Base-by-base conservation (phyloP, 164 flowering plant species). In the Aristolochia fimbriata region DNA sequence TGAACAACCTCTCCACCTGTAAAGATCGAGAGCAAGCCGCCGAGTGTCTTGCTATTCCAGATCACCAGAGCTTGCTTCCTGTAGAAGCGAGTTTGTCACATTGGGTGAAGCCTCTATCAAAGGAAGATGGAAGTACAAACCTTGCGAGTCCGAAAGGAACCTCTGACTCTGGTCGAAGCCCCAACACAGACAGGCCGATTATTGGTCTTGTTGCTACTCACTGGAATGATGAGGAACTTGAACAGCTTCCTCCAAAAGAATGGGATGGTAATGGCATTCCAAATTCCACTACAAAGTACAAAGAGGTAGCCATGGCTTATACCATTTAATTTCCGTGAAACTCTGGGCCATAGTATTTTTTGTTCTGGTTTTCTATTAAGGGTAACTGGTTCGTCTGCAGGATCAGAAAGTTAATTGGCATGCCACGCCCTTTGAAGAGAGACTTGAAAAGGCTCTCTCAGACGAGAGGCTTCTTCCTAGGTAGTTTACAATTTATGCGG, bases 211-310 rank as follows among this genome's bases (percentile, higher is more conserved):
- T 93, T 68, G 96, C 94, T 54, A 77, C 87, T 54, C 84, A 90
- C 66, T 88, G 87, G 91, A 83, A 78, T 56, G 87, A 78, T 25
- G 75, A 82, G 48, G 92, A 81, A 46, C 54, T 60, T 51, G 27
- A 80, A 61, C 75, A 54, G 15, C 46, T 78, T 59, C 66, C 83
- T 14, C 83, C 84, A 17, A 90, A 82, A 71, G 69, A 82, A 76
- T 86, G 92, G 94, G 94, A 83, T 78, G 94, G 97, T 17, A 90
- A 93, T 74, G 99, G 99, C 37, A 93, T 93, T 53, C 99, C 99
- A 17, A 93, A 93, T 73, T 81, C 99, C 56, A 93, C 97, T 13
- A 93, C 70, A 60, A 93, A 93, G 65, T 93, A 90, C 78, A 93
- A 85, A 70, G 98, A 90, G 93, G 99, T 93, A 78, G 10, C 0